Percentiles rank a stretch among this genome's conserved stretches.
phyloP scores from a whole-genome alignment of 2,329 filamentous ascomycete genomes.

The Trichoderma cornu-damae region DNA sequence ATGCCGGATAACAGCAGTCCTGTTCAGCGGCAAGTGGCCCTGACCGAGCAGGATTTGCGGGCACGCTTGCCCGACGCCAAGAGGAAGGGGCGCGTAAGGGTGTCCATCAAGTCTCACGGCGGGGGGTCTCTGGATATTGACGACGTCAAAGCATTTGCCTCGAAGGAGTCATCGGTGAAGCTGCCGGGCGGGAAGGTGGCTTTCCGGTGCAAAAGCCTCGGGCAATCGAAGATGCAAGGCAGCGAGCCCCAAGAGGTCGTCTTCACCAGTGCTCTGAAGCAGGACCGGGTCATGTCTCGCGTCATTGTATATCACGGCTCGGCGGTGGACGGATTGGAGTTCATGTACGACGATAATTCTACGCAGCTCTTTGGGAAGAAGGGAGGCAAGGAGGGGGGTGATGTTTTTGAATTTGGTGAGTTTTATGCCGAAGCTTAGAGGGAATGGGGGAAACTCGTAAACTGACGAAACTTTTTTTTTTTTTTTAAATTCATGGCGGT shows the following conservation, averaged over 20 bases:
- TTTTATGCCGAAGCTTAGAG: slow-evolving; percentile 18
- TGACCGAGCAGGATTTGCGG: slow-evolving; percentile 72
- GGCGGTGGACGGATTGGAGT: slow-evolving; percentile 81
- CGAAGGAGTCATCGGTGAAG: slow-evolving; percentile 68
- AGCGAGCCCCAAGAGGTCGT: slow-evolving; percentile 67
- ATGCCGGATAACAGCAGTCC: slow-evolving; percentile 55
- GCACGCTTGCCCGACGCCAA: slow-evolving; percentile 65
- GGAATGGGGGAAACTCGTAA: too few relatives aligned
- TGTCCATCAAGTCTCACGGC: slow-evolving; percentile 71
- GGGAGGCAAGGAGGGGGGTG: slow-evolving; percentile 63
- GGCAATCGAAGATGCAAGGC: slow-evolving; percentile 65
- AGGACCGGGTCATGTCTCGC: slow-evolving; percentile 67
- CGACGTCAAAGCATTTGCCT: slow-evolving; percentile 66
- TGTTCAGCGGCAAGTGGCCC: slow-evolving; percentile 64
- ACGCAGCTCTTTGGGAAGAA: slow-evolving; percentile 81
- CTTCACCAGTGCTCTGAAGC: slow-evolving; percentile 61
- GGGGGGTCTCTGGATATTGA: slow-evolving; percentile 69
- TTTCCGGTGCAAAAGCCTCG: slow-evolving; percentile 70
- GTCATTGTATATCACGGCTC: slow-evolving; percentile 72
- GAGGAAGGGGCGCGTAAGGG: slow-evolving; percentile 62
- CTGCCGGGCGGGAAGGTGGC: slow-evolving; percentile 65
- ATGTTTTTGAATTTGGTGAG: slow-evolving; percentile 73
- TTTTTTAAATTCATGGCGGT: too few relatives aligned
- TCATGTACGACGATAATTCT: slow-evolving; percentile 82
- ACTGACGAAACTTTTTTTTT: not conserved